Evolutionary conservation across 2,329 filamentous ascomycete genomes (phyloP).

Genomic region (Colletotrichum godetiae): DNA sequence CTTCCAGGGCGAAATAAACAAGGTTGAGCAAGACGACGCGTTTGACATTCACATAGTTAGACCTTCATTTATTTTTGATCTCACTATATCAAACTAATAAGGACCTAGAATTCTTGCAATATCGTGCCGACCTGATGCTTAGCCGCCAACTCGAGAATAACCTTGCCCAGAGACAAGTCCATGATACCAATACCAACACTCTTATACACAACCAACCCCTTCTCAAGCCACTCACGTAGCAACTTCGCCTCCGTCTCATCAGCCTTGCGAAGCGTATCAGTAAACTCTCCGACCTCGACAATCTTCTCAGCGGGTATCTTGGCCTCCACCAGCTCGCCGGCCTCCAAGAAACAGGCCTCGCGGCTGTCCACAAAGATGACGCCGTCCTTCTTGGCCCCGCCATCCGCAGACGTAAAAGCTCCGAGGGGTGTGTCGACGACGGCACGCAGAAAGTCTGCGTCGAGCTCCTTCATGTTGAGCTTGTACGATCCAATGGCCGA

Average conservation of each 20-base stretch:
- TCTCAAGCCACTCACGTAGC: constrained; percentile 69
- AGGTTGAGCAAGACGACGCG: too few relatives aligned
- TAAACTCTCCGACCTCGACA: constrained; percentile 63
- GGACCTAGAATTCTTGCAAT: constrained; percentile 12
- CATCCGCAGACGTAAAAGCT: constrained; percentile 17
- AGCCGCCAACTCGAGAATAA: constrained; percentile 22
- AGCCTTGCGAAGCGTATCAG: constrained; percentile 62
- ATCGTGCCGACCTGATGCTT: constrained; percentile 23
- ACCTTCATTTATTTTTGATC: too few relatives aligned
- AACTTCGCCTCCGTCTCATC: constrained; percentile 49
- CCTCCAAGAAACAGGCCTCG: constrained; percentile 44
- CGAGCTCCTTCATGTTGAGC: constrained; percentile 47
- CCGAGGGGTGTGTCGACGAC: constrained; percentile 35
- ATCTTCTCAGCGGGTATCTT: constrained; percentile 37
- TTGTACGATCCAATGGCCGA: constrained; percentile 47
- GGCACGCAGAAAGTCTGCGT: constrained; percentile 42
- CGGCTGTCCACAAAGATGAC: constrained; percentile 42
- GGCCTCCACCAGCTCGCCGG: constrained; percentile 46
- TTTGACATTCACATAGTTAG: too few relatives aligned
- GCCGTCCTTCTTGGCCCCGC: constrained; percentile 25
- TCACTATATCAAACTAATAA: too few relatives aligned
- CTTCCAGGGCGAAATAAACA: too few relatives aligned
- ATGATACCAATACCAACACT: constrained; percentile 75
- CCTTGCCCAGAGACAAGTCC: constrained; percentile 59
- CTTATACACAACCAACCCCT: constrained; percentile 77